phyloP scores from a whole-genome alignment of 768 basidiomycete genomes.

The Termitomyces sp. region DNA sequence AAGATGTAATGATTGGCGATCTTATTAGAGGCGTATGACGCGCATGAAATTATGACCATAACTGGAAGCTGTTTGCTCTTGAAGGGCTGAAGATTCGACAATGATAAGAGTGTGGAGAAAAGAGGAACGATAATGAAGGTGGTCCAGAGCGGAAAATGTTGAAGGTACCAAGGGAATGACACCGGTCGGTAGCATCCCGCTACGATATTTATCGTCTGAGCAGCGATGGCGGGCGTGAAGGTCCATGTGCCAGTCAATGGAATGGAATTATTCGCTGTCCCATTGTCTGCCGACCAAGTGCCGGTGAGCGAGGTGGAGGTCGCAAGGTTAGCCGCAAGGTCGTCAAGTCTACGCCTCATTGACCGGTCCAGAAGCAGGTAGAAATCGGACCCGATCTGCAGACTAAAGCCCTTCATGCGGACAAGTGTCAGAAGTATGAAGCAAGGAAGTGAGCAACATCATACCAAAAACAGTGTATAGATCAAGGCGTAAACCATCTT shows the following conservation, averaged over 20 bases:
- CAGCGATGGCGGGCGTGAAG: conserved; percentile 53
- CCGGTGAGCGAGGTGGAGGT: conserved; percentile 56
- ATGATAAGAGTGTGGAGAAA: conserved; percentile 68
- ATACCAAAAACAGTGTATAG: conserved; percentile 73
- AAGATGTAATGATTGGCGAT: conserved; percentile 83
- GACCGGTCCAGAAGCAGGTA: conserved; percentile 67
- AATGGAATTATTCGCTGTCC: conserved; percentile 34
- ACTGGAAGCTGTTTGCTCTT: conserved; percentile 68
- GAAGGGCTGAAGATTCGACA: conserved; percentile 77
- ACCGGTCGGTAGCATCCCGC: conserved; percentile 71
- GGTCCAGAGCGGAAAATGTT: conserved; percentile 77
- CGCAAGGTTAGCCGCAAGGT: conserved; percentile 48
- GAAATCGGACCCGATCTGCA: conserved; percentile 81
- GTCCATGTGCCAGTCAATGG: conserved; percentile 62
- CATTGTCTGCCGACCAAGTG: conserved; percentile 62
- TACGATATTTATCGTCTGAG: conserved; percentile 43
- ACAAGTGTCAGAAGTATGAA: background rate
- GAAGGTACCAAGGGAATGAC: conserved; percentile 72
- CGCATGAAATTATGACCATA: conserved; percentile 84
- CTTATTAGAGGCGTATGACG: conserved; percentile 76
- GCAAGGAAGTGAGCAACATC: background rate
- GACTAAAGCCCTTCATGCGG: conserved; percentile 60
- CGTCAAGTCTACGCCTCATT: conserved; percentile 49
- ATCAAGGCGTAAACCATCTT: conserved; percentile 90
- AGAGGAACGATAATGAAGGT: conserved; percentile 72